Base-by-base conservation (phyloP, 768 basidiomycete genomes). In the Trametes coccinea region DNA sequence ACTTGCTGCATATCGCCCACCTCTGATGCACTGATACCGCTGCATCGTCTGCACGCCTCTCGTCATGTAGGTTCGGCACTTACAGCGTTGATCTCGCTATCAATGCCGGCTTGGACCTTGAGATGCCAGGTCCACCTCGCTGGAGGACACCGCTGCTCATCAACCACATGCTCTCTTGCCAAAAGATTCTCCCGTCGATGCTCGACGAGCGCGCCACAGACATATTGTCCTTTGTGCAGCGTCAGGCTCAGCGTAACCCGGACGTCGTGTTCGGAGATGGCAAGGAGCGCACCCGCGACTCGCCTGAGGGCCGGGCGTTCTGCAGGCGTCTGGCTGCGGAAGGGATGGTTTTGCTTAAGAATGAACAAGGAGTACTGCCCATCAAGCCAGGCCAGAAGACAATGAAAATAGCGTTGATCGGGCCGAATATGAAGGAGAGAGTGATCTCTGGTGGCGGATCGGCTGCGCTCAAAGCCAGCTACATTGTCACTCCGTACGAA, bases 371-470 rank as follows among this genome's bases (percentile, higher is more conserved):
- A 2, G 66, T 88, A n/a, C 75, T 92, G 14, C 89, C 89, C 2
- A 62, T 89, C 5, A 68, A 69, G n/a, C 54, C 71, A 7, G 61
- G 59, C 17, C 56, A 56, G 27, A 69, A 67, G 43, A 71, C 78
- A 40, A 79, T 78, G 66, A 82, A 77, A 59, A 74, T 92, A 43
- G 86, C 84, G 4, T 75, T 90, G 49, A 85, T 90, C 57, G 88
- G 88, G 0, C 86, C 88, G 2, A 89, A 89, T 71, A 84, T 84
- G 45, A 83, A 83, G 70, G 84, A 82, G 52, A 73, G 81, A 41
- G 78, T 89, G 5, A 84, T 90, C 47, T 91, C 88, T 17, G 88
- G 88, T 11, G 92, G 91, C 29, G 90, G 91, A 39, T 90, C 90
- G 37, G 88, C 89, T 9, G 71, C 76, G 37, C 78, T 93, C 55